Evolutionary conservation across 202 grass and related monocot genomes (phyloP).

Genomic region (Setaria italica): DNA sequence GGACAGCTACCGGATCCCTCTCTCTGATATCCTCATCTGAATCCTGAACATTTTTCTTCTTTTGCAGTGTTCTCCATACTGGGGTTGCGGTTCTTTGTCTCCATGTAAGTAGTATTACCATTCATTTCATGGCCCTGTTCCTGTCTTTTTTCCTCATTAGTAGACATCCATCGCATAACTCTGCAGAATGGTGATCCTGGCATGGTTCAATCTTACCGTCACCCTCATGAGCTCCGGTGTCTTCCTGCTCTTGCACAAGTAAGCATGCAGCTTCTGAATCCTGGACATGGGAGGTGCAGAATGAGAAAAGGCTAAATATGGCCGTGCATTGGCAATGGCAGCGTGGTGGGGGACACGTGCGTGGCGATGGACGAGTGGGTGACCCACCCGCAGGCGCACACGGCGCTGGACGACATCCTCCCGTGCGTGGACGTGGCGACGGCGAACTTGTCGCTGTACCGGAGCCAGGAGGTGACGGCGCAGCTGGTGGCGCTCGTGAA

Average conservation of each 20-base stretch:
- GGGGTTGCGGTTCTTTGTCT: constrained; percentile 72
- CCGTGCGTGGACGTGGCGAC: constrained; percentile 80
- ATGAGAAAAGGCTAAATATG: neutral
- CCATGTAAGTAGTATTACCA: constrained; percentile 64
- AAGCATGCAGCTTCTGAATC: constrained; percentile 25
- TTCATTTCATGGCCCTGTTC: constrained; percentile 16
- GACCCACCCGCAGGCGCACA: constrained; percentile 66
- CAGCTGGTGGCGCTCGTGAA: constrained; percentile 87
- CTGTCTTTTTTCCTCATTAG: neutral
- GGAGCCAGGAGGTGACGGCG: constrained; percentile 80
- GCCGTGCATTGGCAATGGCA: constrained; percentile 30
- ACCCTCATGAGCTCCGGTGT: constrained; percentile 66
- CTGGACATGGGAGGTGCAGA: neutral
- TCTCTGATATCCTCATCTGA: neutral
- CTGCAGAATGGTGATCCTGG: constrained; percentile 67
- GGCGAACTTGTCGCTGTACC: constrained; percentile 68
- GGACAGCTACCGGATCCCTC: neutral
- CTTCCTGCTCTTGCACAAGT: constrained; percentile 92
- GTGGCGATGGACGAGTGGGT: constrained; percentile 93
- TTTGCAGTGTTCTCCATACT: constrained; percentile 81
- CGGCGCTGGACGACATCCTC: constrained; percentile 87
- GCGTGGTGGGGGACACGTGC: constrained; percentile 81
- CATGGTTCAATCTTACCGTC: constrained; percentile 72
- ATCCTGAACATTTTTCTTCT: neutral
- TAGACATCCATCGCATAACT: neutral